Percentiles rank a stretch among this genome's conserved stretches.
Evolutionary conservation across 2,329 filamentous ascomycete genomes (phyloP).

Genomic region (Apiospora koreana): DNA sequence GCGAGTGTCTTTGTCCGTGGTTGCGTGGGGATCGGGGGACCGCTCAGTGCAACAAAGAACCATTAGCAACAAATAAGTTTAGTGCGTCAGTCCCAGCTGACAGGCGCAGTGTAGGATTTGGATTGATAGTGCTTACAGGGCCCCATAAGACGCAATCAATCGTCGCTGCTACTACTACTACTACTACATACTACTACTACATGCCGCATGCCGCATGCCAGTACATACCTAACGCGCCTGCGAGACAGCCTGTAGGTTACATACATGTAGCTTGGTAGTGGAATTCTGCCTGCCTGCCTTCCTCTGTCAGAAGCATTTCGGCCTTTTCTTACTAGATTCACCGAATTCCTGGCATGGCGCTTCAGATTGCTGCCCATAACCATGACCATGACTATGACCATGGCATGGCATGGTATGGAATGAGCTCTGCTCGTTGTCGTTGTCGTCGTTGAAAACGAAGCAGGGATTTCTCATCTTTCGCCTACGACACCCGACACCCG

Average conservation of each 20-base stretch:
- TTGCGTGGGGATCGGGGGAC: slow-evolving; percentile 23
- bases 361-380: background rate
- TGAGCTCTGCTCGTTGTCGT: too few species aligned
- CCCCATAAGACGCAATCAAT: background rate
- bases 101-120: slow-evolving; percentile 9
- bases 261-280: background rate
- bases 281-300: background rate
- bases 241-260: background rate
- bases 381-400: background rate
- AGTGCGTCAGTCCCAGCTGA: slow-evolving; percentile 12
- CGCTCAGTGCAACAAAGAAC: slow-evolving; percentile 26
- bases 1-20: background rate
- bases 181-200: background rate
- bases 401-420: too few species aligned
- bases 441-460: background rate
- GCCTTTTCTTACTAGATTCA: background rate
- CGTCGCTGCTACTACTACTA: too few species aligned
- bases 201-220: background rate
- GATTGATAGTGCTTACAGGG: slow-evolving; percentile 8
- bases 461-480: background rate
- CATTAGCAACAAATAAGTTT: slow-evolving; percentile 5
- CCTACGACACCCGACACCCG: background rate
- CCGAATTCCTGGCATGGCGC: background rate
- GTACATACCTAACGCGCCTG: background rate
- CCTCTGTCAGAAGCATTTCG: background rate